Evolutionary conservation across 2,329 filamentous ascomycete genomes (phyloP).

Genomic region (Diaporthe sp.): DNA sequence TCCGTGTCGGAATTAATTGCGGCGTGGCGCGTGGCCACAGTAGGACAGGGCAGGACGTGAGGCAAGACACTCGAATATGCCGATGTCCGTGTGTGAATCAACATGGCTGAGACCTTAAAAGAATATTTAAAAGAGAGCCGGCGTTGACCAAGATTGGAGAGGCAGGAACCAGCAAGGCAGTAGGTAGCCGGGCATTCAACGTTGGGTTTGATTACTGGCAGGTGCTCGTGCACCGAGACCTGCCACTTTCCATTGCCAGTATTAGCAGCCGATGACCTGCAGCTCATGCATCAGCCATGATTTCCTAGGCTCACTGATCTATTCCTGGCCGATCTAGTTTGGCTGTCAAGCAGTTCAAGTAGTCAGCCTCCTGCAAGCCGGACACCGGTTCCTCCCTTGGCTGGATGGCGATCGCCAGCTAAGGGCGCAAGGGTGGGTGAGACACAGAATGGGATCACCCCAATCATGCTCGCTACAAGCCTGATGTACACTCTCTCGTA

Average conservation of each 20-base stretch:
- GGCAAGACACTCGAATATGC: conserved; percentile 10
- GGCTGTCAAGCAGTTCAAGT: background rate
- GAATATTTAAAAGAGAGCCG: background rate
- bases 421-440: conserved; percentile 16
- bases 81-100: conserved; percentile 2
- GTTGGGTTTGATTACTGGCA: background rate
- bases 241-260: background rate
- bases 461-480: background rate
- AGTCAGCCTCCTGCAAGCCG: background rate
- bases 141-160: background rate
- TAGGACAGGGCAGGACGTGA: background rate
- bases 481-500: background rate
- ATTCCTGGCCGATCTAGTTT: no score
- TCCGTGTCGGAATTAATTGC: background rate
- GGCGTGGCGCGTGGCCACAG: conserved; percentile 6
- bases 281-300: background rate
- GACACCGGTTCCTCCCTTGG: background rate
- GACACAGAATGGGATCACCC: background rate
- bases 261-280: background rate
- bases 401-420: background rate
- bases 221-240: background rate
- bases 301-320: background rate
- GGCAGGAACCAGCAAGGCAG: background rate
- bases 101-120: conserved; percentile 9
- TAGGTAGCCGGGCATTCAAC: background rate